Evolutionary conservation across 495 filamentous ascomycete species (phyloP), one percentile per base, ranked within the genome.

Genomic region (Aspergillus saccharolyticus): DNA sequence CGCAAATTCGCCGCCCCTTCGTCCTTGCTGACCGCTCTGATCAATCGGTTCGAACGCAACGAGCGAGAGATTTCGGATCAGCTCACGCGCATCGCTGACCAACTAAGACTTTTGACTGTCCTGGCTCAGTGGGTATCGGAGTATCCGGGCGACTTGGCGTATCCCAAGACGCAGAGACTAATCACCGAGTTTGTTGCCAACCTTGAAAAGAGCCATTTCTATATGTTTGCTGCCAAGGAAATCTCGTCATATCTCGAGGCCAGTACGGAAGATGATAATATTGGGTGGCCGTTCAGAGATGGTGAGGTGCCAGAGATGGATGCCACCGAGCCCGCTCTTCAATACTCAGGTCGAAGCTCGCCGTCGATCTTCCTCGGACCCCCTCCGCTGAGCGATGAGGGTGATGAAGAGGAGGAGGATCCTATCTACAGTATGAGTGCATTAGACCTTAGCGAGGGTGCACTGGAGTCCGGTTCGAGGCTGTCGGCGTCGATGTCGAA

Each of bases 131-230:
- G 94, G 94, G 82, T 91, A 1, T 83, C 85, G n/a, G 80, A 83
- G 25, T 96, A 97, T 72, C 91, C 94, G 0, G 93, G 89, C 3
- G 94, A 98, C 71, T 95, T 97, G 75, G 89, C 90, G 0, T 82
- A 88, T 62, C 83, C 87, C n/a, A 80, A 80, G 53, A 94, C 91
- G 10, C 84, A 84, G 54, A 81, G 80, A 59, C 80, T 75, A 8
- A 74, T 96, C 53, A 78, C 83, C 22, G 83, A 83, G 18, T 93
- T 98, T 63, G 83, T 96, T 9, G 66, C 74, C 17, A 77, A 79
- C 12, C 70, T 97, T 33, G 81, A 88, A 45, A 78, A 77, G 17
- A 86, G 85, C 55, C 82, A 87, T 44, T 84, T 90, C 51, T 91
- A 92, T 71, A 85, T 89, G 54, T 82, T 86, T 21, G 89, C 93